A percentile compares a stretch with the other conserved stretches of the same genome.
Conservation (phyloP, 371 early-diverging fungal species). For the Circinella umbellata region DNA sequence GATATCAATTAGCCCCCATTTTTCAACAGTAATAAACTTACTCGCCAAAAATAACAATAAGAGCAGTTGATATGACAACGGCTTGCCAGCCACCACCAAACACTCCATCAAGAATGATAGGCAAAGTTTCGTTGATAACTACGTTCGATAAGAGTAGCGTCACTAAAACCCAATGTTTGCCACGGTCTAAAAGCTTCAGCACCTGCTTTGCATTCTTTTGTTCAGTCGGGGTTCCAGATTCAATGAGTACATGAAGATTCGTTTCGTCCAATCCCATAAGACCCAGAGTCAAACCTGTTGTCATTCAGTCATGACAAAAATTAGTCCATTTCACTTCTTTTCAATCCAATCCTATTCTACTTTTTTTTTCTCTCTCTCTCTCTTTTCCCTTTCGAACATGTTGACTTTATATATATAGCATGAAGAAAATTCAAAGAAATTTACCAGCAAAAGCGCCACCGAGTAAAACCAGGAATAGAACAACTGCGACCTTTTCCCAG, state of each 20-base stretch:
- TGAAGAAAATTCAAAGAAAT: background rate
- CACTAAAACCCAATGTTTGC: conserved; percentile 85
- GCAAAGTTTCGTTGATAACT: conserved; percentile 92
- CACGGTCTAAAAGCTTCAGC: conserved; percentile 67
- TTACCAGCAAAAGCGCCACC: conserved; percentile 80
- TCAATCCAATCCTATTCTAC: too few species aligned
- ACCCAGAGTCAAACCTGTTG: conserved; percentile 81
- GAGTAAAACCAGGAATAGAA: conserved; percentile 60
- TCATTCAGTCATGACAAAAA: too few species aligned
- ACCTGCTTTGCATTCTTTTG: conserved; percentile 71
- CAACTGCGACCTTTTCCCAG: conserved; percentile 29
- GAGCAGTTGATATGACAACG: conserved; percentile 82
- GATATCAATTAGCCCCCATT: too few species aligned
- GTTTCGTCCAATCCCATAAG: conserved; percentile 79
- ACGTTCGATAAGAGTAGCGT: conserved; percentile 91
- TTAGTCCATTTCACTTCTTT: too few species aligned
- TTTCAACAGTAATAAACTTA: conserved; percentile 37
- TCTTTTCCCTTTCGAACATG: too few species aligned
- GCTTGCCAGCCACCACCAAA: conserved; percentile 85
- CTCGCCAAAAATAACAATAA: conserved; percentile 95
- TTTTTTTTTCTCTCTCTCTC: too few species aligned
- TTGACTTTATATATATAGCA: background rate
- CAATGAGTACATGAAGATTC: conserved; percentile 69
- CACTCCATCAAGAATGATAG: conserved; percentile 84
- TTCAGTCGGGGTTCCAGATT: conserved; percentile 71